Base-by-base conservation (phyloP, 2,329 filamentous ascomycete genomes). In the Trichoderma sp. region DNA sequence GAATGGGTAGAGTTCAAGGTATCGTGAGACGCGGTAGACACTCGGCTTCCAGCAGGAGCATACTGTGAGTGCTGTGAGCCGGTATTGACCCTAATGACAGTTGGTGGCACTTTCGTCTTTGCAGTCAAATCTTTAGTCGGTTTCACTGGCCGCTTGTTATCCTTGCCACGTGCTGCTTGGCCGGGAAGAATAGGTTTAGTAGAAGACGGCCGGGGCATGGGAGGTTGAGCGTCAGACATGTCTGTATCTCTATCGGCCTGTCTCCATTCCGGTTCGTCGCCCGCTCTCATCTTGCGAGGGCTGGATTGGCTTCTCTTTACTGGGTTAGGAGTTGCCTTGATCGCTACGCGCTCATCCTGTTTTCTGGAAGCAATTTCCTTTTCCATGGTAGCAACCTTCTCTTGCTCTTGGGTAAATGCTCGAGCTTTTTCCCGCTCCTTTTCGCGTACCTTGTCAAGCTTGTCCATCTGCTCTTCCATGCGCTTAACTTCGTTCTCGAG, bases 21-120 rank as follows among this genome's bases (percentile, higher is more conserved):
- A 5, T 81, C 91, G 69, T 89, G 86, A 19, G 88, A 80, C 43
- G 81, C 87, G 3, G 89, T 85, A 4, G 89, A 84, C 47, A 89
- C 79, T 16, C 85, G 81, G 57, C 84, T 86, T 31, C 59, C 66
- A 58, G 68, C 84, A 13, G 87, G 85, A 66, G 89, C 86, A 70
- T 87, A 86, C 69, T 89, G 87, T 29, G 84, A 81, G 68, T 87
- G 83, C 72, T 90, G 88, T 11, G 88, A 90, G 27, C 86, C 86
- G 64, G 88, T 89, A 72, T 91, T 91, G 70, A 93, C 90, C 69
- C 87, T 87, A 74, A 91, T 94, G 69, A 91, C 88, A 3, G 91
- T 92, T 1, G 81, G 91, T 0, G 87, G 91, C 0, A 87, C 87
- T 76, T 89, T 92, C 0, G 84, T 76, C 76, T 91, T 92, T 13